A percentile compares a stretch with the other conserved stretches of the same genome.
Evolutionary conservation across 2,329 filamentous ascomycete genomes (phyloP).

Genomic region (Colletotrichum sp.): DNA sequence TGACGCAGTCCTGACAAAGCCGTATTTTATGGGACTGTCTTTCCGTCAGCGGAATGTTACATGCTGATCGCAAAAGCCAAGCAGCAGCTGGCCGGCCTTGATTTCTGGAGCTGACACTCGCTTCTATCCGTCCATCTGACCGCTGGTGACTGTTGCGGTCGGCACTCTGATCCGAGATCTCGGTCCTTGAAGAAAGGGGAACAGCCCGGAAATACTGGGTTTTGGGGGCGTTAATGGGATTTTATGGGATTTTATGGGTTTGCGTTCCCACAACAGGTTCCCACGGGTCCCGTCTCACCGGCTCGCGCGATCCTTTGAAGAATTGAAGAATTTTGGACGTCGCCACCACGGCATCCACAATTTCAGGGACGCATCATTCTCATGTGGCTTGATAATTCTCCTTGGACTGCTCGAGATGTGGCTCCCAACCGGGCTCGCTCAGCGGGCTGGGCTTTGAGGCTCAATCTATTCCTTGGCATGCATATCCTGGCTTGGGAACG

Average conservation of each 20-base stretch:
- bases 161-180: background rate
- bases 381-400: background rate
- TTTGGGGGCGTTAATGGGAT: background rate
- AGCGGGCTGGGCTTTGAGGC: constrained; percentile 4
- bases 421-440: background rate
- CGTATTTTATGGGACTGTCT: background rate
- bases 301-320: background rate
- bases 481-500: background rate
- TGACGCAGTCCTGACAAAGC: background rate
- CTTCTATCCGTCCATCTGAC: background rate
- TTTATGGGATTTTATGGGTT: background rate
- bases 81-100: background rate
- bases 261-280: background rate
- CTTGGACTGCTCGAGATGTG: background rate
- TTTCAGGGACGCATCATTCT: background rate
- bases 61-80: background rate
- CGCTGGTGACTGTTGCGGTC: background rate
- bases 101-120: background rate
- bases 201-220: background rate
- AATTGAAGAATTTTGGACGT: background rate
- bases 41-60: background rate
- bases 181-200: background rate
- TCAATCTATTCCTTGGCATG: constrained; percentile 12
- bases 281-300: background rate
- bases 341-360: background rate